Evolutionary conservation across 345 rosid genomes (phyloP).

Genomic region (Salix suchowensis): DNA sequence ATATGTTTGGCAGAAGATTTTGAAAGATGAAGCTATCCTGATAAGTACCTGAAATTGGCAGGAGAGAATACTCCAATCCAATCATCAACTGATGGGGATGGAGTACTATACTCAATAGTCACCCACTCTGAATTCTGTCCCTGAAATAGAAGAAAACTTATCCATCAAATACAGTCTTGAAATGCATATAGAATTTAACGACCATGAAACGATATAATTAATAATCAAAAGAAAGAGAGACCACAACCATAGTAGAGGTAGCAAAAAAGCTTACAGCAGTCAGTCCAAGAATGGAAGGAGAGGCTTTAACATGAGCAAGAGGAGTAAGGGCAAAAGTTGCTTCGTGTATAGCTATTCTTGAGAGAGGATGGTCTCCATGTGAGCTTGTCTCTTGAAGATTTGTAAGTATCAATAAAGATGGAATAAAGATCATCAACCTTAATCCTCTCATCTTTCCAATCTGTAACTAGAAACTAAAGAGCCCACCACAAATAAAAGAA

Average conservation of each 20-base stretch:
- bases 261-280: too few relatives aligned
- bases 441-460: not conserved
- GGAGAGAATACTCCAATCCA: slow-evolving; percentile 86
- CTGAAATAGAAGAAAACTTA: slow-evolving; percentile 21
- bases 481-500: not conserved
- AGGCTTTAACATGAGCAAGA: slow-evolving; percentile 11
- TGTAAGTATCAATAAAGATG: not conserved
- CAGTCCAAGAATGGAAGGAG: slow-evolving; percentile 11
- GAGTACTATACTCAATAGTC: slow-evolving; percentile 39
- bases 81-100: slow-evolving; percentile 55
- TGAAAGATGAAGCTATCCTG: not conserved
- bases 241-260: too few relatives aligned
- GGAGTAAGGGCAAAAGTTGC: slow-evolving; percentile 4
- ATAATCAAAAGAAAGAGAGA: not conserved
- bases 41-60: slow-evolving; percentile 55
- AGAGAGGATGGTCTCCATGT: slow-evolving; percentile 14
- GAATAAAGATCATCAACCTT: not conserved
- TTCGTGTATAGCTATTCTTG: slow-evolving; percentile 8
- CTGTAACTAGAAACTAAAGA: not conserved
- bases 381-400: not conserved
- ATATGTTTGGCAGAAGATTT: not conserved
- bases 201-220: not conserved
- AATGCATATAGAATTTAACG: not conserved
- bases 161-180: not conserved
- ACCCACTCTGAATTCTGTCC: slow-evolving; percentile 57